Percentiles rank a stretch among this genome's conserved stretches.
Evolutionary conservation across 2,329 filamentous ascomycete species (phyloP).

Genomic region (Tolypocladium pustulatum): DNA sequence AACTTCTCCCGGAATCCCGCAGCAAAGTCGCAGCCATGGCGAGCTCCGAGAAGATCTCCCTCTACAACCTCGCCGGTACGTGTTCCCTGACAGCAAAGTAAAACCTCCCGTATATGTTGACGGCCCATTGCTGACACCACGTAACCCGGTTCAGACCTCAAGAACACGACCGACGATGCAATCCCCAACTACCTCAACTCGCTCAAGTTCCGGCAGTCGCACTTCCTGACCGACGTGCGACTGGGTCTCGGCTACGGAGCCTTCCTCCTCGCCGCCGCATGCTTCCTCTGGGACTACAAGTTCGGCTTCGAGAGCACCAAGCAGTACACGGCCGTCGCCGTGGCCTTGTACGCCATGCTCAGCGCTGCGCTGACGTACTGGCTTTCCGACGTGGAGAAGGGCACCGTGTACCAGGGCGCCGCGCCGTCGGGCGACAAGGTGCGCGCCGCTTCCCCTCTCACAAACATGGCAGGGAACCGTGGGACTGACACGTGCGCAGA

Average conservation of each 20-base stretch:
- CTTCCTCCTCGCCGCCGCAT: constrained; percentile 68
- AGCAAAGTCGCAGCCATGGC: constrained; percentile 17
- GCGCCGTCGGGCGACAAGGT: constrained; percentile 58
- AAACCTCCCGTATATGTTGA: neutral
- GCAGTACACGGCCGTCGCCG: constrained; percentile 67
- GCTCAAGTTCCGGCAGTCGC: constrained; percentile 73
- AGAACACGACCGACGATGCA: constrained; percentile 93
- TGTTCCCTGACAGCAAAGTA: neutral
- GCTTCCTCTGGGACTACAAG: constrained; percentile 88
- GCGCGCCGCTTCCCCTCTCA: constrained; percentile 10
- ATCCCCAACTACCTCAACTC: constrained; percentile 88
- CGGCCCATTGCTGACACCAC: neutral
- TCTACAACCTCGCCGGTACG: constrained; percentile 57
- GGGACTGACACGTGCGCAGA: constrained; percentile 29
- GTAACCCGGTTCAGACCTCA: constrained; percentile 57
- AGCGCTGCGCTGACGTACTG: constrained; percentile 74
- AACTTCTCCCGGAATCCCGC: neutral
- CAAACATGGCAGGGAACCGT: neutral
- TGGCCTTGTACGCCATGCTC: constrained; percentile 66
- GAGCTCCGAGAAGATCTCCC: constrained; percentile 44
- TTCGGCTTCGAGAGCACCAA: constrained; percentile 83
- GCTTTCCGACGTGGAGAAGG: constrained; percentile 75
- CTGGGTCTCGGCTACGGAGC: constrained; percentile 75
- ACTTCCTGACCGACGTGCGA: constrained; percentile 71
- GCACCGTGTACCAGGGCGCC: constrained; percentile 67